Evolutionary conservation across 208 protist genomes (phyloP).

Genomic region (Leishmania tarentolae): DNA sequence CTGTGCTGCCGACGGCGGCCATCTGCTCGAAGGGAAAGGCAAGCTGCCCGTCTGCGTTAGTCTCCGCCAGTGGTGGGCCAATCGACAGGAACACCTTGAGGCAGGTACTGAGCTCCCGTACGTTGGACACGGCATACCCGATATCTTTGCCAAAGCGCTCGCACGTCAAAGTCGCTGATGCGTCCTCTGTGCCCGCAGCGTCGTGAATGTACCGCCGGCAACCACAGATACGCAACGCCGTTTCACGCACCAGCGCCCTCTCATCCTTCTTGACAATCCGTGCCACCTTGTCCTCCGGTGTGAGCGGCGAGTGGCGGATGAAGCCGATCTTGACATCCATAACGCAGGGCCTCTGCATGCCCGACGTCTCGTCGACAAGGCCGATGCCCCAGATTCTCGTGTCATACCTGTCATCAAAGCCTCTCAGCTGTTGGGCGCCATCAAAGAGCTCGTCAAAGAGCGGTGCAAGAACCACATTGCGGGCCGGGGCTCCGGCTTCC

Average conservation of each 20-base stretch:
- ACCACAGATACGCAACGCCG: conserved; percentile 64
- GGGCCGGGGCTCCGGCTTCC: conserved; percentile 27
- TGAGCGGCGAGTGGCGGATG: conserved; percentile 72
- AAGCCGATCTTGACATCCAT: conserved; percentile 82
- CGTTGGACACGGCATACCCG: conserved; percentile 41
- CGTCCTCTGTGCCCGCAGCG: neutral
- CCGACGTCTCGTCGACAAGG: conserved; percentile 60
- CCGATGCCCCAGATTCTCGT: conserved; percentile 51
- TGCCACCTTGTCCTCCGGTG: conserved; percentile 49
- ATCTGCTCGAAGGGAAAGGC: conserved; percentile 9
- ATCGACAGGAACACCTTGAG: conserved; percentile 54
- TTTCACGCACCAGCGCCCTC: conserved; percentile 37
- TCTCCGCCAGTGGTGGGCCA: conserved; percentile 14
- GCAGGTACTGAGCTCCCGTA: conserved; percentile 34
- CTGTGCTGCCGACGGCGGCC: neutral
- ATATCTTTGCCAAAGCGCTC: conserved; percentile 48
- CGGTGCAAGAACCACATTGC: conserved; percentile 9
- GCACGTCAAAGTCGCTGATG: conserved; percentile 1
- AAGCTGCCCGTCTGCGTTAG: conserved; percentile 7
- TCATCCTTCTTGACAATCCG: conserved; percentile 53
- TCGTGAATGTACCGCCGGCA: conserved; percentile 29
- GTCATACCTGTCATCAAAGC: conserved; percentile 45
- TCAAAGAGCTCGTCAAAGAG: conserved; percentile 49
- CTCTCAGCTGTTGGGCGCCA: conserved; percentile 26
- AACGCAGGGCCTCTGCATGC: conserved; percentile 48